Evolutionary conservation across 2,329 filamentous ascomycete species (phyloP).

Genomic region (Nigrospora oryzae): DNA sequence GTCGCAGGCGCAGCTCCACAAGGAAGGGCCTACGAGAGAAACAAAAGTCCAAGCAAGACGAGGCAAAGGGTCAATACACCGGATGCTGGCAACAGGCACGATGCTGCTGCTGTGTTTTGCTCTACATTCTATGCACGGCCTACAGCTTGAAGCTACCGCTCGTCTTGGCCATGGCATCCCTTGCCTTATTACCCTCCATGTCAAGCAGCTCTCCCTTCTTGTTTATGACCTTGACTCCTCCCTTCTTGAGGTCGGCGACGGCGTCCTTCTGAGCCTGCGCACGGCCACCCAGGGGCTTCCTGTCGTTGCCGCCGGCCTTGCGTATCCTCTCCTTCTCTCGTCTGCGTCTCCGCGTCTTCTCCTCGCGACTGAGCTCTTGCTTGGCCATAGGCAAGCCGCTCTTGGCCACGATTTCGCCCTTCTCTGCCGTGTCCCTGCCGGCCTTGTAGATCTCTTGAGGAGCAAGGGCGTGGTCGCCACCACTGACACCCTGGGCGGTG

Average conservation of each 20-base stretch:
- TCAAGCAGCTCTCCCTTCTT: constrained; percentile 80
- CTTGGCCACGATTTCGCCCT: constrained; percentile 68
- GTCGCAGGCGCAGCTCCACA: too few species aligned
- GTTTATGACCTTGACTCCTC: constrained; percentile 85
- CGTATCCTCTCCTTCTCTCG: constrained; percentile 79
- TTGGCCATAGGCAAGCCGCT: constrained; percentile 68
- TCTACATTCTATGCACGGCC: background rate
- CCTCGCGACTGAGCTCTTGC: constrained; percentile 82
- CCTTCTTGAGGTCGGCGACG: constrained; percentile 44
- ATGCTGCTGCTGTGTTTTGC: background rate
- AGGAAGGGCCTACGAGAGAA: too few species aligned
- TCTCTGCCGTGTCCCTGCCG: constrained; percentile 53
- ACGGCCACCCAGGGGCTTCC: constrained; percentile 49
- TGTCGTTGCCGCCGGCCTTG: constrained; percentile 51
- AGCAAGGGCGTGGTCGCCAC: constrained; percentile 67
- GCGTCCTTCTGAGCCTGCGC: constrained; percentile 43
- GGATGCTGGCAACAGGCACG: too few species aligned
- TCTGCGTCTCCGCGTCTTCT: constrained; percentile 67
- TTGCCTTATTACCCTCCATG: constrained; percentile 71
- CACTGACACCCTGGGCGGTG: constrained; percentile 64
- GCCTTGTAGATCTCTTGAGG: constrained; percentile 91
- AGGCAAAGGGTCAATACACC: too few species aligned
- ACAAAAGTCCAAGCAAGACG: too few species aligned
- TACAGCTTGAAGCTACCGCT: constrained; percentile 57
- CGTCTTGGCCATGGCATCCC: constrained; percentile 38